phyloP scores from a whole-genome alignment of 257 asterid genomes.

The Mitragyna speciosa region DNA sequence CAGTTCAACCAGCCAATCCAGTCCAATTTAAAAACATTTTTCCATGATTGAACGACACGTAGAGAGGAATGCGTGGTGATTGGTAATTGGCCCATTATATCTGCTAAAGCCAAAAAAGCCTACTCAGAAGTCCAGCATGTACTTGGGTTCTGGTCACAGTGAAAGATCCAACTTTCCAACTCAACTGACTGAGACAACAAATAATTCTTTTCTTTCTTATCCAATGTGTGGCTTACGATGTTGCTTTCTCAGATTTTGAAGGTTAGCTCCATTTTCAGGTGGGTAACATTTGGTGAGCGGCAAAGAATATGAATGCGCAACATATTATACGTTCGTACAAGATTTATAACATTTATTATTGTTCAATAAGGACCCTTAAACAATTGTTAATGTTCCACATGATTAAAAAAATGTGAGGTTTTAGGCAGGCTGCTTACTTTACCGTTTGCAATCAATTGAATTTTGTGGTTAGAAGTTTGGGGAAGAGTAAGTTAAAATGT shows the following conservation, averaged over 20 bases:
- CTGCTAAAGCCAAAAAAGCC: background rate
- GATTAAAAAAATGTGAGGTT: too few species aligned
- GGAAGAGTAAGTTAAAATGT: too few species aligned
- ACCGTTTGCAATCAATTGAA: too few species aligned
- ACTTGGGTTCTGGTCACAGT: background rate
- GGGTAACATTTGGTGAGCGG: background rate
- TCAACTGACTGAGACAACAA: background rate
- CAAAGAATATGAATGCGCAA: background rate
- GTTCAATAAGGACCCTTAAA: too few species aligned
- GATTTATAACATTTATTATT: background rate
- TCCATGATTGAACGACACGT: background rate
- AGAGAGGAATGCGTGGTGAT: background rate
- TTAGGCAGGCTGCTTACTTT: too few species aligned
- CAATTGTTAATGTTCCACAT: too few species aligned
- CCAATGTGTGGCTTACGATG: background rate
- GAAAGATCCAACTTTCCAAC: background rate
- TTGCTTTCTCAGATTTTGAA: background rate
- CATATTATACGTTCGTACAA: background rate
- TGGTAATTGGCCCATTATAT: background rate
- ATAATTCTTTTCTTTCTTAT: background rate
- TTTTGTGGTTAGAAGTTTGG: too few species aligned
- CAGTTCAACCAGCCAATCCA: background rate
- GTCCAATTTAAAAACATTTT: too few species aligned
- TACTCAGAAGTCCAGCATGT: background rate
- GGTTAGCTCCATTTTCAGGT: background rate